These are phyloP conservation scores for Paecilomyces dactylethromorphus DNA, from an alignment of 2,329 filamentous ascomycete species.

Conservation along the genomic window DNA sequence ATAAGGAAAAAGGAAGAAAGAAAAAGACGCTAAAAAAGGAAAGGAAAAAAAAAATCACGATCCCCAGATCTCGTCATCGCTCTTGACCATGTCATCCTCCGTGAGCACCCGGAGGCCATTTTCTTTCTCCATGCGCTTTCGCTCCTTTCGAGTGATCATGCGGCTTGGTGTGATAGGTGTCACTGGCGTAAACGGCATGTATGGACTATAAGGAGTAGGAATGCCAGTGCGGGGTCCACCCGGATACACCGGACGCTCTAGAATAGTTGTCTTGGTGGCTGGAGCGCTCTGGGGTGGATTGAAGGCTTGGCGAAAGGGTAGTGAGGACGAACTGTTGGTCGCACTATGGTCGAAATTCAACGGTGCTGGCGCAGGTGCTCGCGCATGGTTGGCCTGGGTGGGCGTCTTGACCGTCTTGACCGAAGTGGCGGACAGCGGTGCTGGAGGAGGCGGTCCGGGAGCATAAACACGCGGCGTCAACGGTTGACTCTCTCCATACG, in stretches of 20 bases:
- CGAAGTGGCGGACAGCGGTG: constrained; percentile 28
- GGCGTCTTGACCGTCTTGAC: constrained; percentile 2
- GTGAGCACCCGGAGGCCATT: constrained; percentile 38
- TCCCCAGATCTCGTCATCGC: constrained; percentile 42
- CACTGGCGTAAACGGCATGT: constrained; percentile 45
- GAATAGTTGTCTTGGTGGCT: constrained; percentile 43
- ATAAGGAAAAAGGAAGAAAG: background rate
- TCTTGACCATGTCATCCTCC: constrained; percentile 42
- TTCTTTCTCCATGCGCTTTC: constrained; percentile 34
- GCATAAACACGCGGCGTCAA: constrained; percentile 52
- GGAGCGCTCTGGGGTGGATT: constrained; percentile 37
- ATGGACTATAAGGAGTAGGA: constrained; percentile 45
- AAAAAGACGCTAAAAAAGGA: too few species aligned
- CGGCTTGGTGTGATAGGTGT: constrained; percentile 43
- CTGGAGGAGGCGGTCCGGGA: constrained; percentile 49
- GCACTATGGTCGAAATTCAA: constrained; percentile 20
- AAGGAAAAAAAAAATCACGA: constrained; percentile 8
- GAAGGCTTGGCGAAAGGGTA: constrained; percentile 41
- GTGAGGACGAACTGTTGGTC: constrained; percentile 23
- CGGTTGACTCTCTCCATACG: constrained; percentile 47
- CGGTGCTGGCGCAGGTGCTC: constrained; percentile 21
- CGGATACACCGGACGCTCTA: constrained; percentile 35
- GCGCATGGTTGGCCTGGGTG: constrained; percentile 4
- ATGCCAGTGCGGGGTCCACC: constrained; percentile 41
- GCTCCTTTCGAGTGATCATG: constrained; percentile 38